Conservation (phyloP, 208 protist species). For the Naegleria gruberi region DNA sequence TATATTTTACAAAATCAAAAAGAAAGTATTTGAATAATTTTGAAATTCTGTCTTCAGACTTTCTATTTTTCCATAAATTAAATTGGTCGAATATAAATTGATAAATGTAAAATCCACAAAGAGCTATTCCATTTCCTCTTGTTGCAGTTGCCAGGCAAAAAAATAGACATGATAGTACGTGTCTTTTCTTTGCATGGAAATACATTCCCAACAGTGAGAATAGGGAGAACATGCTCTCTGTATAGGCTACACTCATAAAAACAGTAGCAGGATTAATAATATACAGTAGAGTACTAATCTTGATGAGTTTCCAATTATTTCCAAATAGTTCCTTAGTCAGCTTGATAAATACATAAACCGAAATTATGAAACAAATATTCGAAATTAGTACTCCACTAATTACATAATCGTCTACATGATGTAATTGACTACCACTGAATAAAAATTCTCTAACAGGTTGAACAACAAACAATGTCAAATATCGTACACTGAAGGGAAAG, state of each 20-base stretch:
- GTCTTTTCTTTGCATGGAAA: not conserved
- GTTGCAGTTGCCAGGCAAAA: not conserved
- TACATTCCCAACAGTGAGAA: conserved; percentile 1
- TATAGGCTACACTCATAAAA: not conserved
- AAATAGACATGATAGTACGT: not conserved
- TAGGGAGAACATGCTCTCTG: not conserved
- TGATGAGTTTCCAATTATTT: not conserved
- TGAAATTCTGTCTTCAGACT: not conserved
- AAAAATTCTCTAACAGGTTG: not conserved
- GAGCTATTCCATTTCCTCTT: conserved; percentile 10
- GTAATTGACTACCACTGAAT: not conserved
- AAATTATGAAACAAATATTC: conserved; percentile 8
- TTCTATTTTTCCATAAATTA: not conserved
- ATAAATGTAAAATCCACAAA: conserved; percentile 9
- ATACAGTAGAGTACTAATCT: not conserved
- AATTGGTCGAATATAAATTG: not conserved
- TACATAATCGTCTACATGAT: not conserved
- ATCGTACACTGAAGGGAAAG: not conserved
- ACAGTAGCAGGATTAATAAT: conserved; percentile 9
- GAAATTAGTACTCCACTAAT: not conserved
- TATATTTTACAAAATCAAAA: not conserved
- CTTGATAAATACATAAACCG: not conserved
- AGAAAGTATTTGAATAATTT: not conserved
- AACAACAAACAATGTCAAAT: too few relatives aligned
- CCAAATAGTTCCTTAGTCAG: not conserved